phyloP scores from a whole-genome alignment of 2,329 filamentous ascomycete genomes.

The Periconia digitata region DNA sequence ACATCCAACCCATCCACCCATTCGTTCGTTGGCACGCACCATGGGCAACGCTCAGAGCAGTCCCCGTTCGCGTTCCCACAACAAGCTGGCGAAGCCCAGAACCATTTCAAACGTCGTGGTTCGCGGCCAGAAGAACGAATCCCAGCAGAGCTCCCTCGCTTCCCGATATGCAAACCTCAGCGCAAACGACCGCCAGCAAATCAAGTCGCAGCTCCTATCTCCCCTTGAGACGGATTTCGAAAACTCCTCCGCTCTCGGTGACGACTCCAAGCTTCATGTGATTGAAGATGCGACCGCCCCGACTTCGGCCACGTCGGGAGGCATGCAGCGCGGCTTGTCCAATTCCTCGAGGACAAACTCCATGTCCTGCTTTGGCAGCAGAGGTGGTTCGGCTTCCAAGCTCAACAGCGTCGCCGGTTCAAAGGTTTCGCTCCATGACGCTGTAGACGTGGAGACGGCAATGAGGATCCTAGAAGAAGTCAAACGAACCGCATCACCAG shows the following conservation, averaged over 20 bases:
- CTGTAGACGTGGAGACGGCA: slow-evolving; percentile 43
- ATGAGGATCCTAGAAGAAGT: slow-evolving; percentile 51
- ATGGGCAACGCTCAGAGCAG: slow-evolving; percentile 36
- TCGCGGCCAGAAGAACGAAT: slow-evolving; percentile 13
- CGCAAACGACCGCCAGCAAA: slow-evolving; percentile 29
- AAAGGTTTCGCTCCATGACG: slow-evolving; percentile 32
- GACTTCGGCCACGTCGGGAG: slow-evolving; percentile 6
- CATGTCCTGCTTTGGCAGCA: slow-evolving; percentile 26
- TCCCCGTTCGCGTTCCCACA: slow-evolving; percentile 12
- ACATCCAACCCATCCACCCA: background rate
- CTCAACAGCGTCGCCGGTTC: slow-evolving; percentile 26
- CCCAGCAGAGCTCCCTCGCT: slow-evolving; percentile 22
- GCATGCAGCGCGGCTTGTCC: slow-evolving; percentile 28
- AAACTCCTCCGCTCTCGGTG: slow-evolving; percentile 18
- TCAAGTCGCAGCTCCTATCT: slow-evolving; percentile 32
- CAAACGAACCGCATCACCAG: slow-evolving; percentile 51
- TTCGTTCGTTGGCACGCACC: no score
- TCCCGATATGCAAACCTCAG: slow-evolving; percentile 31
- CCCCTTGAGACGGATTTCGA: slow-evolving; percentile 28
- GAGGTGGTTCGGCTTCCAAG: slow-evolving; percentile 23
- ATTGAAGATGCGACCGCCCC: slow-evolving; percentile 16
- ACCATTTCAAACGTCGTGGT: slow-evolving; percentile 37
- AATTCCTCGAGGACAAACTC: slow-evolving; percentile 32
- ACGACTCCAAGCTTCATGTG: slow-evolving; percentile 3
- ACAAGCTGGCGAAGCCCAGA: slow-evolving; percentile 40